Evolutionary conservation across 2,329 filamentous ascomycete species (phyloP).

Genomic region (Didymella pinodella): DNA sequence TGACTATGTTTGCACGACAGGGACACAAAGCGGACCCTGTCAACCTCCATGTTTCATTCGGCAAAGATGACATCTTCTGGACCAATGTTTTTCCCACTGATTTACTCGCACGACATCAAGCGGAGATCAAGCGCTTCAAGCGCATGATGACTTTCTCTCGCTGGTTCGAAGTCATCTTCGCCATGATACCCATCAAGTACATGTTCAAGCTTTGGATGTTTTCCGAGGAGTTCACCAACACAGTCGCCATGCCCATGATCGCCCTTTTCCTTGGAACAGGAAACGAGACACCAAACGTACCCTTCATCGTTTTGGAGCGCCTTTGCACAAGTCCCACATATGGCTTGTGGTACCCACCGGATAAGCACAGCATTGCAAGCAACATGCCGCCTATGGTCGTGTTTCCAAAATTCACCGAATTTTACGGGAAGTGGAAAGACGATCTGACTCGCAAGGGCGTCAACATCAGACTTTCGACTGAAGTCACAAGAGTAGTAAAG

Average conservation of each 20-base stretch:
- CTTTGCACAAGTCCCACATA: conserved; percentile 63
- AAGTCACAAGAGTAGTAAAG: conserved; percentile 62
- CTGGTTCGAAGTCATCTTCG: conserved; percentile 67
- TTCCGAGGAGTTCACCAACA: conserved; percentile 73
- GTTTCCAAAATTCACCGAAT: conserved; percentile 68
- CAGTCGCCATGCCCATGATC: conserved; percentile 74
- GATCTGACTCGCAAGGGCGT: conserved; percentile 63
- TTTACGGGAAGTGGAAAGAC: conserved; percentile 67
- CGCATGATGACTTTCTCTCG: conserved; percentile 65
- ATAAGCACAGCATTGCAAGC: conserved; percentile 57
- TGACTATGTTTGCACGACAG: conserved; percentile 69
- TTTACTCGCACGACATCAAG: conserved; percentile 63
- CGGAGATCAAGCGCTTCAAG: conserved; percentile 64
- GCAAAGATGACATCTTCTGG: conserved; percentile 70
- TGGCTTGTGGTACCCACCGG: conserved; percentile 65
- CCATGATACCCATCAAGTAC: conserved; percentile 67
- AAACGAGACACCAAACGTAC: conserved; percentile 76
- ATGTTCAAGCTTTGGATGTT: conserved; percentile 74
- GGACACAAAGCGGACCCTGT: conserved; percentile 65
- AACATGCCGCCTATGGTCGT: conserved; percentile 67
- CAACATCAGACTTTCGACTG: conserved; percentile 63
- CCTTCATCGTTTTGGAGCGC: conserved; percentile 68
- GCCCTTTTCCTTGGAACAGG: conserved; percentile 78
- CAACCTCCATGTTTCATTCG: conserved; percentile 63
- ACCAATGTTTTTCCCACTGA: conserved; percentile 70